Base-by-base conservation (phyloP, 2,329 filamentous ascomycete genomes). In the Aspergillus flavus region DNA sequence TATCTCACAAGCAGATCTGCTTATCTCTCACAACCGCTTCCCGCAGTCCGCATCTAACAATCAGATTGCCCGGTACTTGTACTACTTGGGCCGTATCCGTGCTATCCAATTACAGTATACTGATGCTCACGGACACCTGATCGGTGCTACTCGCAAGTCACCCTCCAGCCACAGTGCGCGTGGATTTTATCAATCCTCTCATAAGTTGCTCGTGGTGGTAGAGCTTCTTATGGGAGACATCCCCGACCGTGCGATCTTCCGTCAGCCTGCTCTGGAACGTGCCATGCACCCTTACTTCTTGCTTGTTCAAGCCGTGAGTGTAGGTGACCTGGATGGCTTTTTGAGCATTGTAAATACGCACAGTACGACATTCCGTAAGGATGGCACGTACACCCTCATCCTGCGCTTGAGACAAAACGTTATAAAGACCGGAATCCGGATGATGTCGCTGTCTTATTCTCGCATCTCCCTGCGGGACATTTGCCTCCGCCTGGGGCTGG, bases 221-320 rank as follows among this genome's bases (percentile, higher is more conserved):
- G 94, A 99, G 83, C 84, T 99, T 65, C 83, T 99, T 67, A 99
- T 99, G 95, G 95, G 95, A 68, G 95, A 99, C 75, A 99, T 99
- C 69, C 95, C 95, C 34, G 94, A 98, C 74, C 92, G 95, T 64
- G 91, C 93, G 19, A 91, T 94, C 61, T 99, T 99, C 88, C 91
- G 95, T 63, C 92, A 95, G 75, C 88, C 93, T 2, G 89, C 88
- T 62, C 88, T 98, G 73, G 95, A 98, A 82, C 87, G 90, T 69
- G 89, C 94, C 21, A 86, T 99, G 65, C 90, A 94, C 75, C 94
- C 95, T 2, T 99, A 99, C 83, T 91, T 99, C 79, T 84, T 94
- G 64, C 89, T 99, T 56, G 94, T 98, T 3, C 93, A 96, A 78
- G 94, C 95, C 34, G 95, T 99, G 58, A 93, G 95, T 65, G 92